Evolutionary conservation across 495 filamentous ascomycete genomes (phyloP).

Genomic region (Penicillium cosmopolitanum): DNA sequence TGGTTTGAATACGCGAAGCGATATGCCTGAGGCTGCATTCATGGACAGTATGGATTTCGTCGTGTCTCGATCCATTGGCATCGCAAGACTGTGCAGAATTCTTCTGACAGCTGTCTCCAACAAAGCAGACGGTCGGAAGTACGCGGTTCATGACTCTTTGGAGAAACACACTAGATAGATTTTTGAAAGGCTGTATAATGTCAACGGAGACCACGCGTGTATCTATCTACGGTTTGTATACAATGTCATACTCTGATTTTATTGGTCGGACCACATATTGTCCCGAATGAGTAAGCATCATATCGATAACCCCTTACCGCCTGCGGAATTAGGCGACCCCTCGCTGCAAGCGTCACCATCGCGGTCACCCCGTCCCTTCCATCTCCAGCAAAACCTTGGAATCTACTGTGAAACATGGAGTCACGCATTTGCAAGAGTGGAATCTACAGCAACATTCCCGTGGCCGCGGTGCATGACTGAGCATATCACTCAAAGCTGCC

Average conservation of each 20-base stretch:
- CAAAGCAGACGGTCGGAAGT: no score
- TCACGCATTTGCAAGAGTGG: not conserved
- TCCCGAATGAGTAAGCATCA: not conserved
- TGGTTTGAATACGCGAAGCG: no score
- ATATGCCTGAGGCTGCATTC: no score
- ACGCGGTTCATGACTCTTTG: no score
- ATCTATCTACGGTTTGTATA: no score
- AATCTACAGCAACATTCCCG: not conserved
- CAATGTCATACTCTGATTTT: not conserved
- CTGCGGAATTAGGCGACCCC: slow-evolving; percentile 26
- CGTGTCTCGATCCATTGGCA: no score
- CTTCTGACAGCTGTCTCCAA: no score
- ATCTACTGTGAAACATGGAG: slow-evolving; percentile 10
- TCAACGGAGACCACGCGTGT: no score
- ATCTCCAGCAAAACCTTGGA: slow-evolving; percentile 3
- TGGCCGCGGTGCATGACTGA: slow-evolving; percentile 2
- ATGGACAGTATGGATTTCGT: no score
- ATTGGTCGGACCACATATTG: not conserved
- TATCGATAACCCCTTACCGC: slow-evolving; percentile 36
- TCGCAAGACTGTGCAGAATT: no score
- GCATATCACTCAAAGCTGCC: slow-evolving; percentile 5
- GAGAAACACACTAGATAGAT: no score
- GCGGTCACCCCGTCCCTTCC: not conserved
- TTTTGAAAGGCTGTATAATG: no score
- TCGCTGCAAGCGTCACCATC: slow-evolving; percentile 32